A percentile compares a stretch with the other conserved stretches of the same genome.
Conservation (phyloP, 495 filamentous ascomycete genomes). For the Evansstolkia leycettana region DNA sequence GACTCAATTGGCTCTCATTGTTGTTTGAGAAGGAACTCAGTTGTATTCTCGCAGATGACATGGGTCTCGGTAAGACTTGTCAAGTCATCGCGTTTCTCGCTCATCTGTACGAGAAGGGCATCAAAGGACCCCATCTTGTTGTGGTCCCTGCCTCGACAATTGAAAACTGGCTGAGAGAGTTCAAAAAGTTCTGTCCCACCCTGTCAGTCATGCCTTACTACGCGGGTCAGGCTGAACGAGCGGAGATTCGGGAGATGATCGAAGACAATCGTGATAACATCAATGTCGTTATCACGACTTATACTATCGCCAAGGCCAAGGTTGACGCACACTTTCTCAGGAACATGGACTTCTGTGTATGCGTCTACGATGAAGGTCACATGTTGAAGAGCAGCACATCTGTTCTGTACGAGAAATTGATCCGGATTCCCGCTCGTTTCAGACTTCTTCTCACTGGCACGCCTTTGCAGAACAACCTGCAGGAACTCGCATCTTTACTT, state of each 20-base stretch:
- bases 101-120: conserved; percentile 55
- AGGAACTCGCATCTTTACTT: conserved; percentile 77
- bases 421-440: conserved; percentile 65
- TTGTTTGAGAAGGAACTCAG: conserved; percentile 66
- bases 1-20: conserved; percentile 83
- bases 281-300: conserved; percentile 87
- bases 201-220: conserved; percentile 74
- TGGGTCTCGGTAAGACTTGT: conserved; percentile 96
- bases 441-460: conserved; percentile 84
- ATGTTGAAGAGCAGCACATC: conserved; percentile 78
- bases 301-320: conserved; percentile 56
- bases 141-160: conserved; percentile 87
- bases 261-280: conserved; percentile 47
- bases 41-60: conserved; percentile 91
- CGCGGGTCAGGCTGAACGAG: conserved; percentile 49
- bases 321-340: conserved; percentile 60
- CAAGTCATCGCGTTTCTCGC: conserved; percentile 90
- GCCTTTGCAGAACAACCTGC: conserved; percentile 89
- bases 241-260: conserved; percentile 53
- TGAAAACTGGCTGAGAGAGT: conserved; percentile 92
- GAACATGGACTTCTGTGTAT: conserved; percentile 47
- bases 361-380: conserved; percentile 90
- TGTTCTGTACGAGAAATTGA: conserved; percentile 64
- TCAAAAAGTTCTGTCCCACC: conserved; percentile 69
- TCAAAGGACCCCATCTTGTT: conserved; percentile 70